These are phyloP conservation scores for Hypocrella siamensis DNA, from an alignment of 2,329 filamentous ascomycete species.

Conservation along the genomic window DNA sequence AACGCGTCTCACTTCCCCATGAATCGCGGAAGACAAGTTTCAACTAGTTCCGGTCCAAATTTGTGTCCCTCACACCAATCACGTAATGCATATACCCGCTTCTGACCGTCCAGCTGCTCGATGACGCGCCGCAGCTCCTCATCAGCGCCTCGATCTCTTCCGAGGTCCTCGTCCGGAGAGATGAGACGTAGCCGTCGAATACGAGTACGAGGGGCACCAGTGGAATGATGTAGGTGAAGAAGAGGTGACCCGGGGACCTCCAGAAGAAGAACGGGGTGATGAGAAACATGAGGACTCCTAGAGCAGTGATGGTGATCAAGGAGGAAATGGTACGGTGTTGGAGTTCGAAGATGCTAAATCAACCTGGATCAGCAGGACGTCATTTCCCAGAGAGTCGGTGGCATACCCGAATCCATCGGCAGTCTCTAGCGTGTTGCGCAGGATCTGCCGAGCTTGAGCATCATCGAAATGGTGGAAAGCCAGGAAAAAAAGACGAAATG, in stretches of 20 bases:
- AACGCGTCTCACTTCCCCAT: too few species aligned
- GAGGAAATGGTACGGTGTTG: constrained; percentile 46
- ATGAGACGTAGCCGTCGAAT: constrained; percentile 55
- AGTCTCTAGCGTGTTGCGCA: constrained; percentile 48
- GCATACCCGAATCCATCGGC: constrained; percentile 45
- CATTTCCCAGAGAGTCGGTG: too few species aligned
- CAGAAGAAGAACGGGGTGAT: constrained; percentile 36
- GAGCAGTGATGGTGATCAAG: constrained; percentile 33
- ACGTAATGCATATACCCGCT: constrained; percentile 38
- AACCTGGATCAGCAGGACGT: background rate
- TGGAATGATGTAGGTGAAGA: constrained; percentile 52
- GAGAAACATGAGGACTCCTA: constrained; percentile 35
- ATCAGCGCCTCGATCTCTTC: constrained; percentile 48
- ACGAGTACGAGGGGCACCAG: constrained; percentile 53
- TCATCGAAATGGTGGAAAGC: constrained; percentile 69
- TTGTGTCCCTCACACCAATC: constrained; percentile 12
- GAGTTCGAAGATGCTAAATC: constrained; percentile 50
- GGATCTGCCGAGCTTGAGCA: constrained; percentile 38
- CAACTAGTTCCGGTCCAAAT: too few species aligned
- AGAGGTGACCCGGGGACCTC: constrained; percentile 35
- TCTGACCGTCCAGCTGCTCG: constrained; percentile 29
- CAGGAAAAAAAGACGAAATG: constrained; percentile 58
- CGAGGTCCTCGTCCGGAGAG: constrained; percentile 49
- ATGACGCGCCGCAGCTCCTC: constrained; percentile 29
- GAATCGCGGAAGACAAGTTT: too few species aligned